These are phyloP conservation scores for Corylus heterophylla DNA, from an alignment of 306 rosid genomes.

Conservation along the genomic window DNA sequence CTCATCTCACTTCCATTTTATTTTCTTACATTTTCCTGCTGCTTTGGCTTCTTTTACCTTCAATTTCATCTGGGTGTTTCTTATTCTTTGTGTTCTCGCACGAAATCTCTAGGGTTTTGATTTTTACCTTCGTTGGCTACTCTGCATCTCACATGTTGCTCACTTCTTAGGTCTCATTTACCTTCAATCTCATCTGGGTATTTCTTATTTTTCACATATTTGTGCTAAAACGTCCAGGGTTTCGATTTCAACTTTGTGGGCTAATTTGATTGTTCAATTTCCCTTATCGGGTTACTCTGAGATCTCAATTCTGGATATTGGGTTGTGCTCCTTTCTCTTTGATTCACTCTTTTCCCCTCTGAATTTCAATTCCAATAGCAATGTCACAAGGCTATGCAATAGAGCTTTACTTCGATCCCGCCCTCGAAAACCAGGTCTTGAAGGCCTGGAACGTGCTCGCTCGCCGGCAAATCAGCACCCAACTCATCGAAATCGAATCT, in stretches of 20 bases:
- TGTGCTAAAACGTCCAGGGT: conserved; percentile 4
- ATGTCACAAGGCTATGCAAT: conserved; percentile 85
- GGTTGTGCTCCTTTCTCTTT: conserved; percentile 22
- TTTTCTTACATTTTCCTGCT: background rate
- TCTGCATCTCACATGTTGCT: conserved; percentile 1
- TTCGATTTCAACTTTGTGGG: conserved; percentile 9
- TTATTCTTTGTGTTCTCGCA: background rate
- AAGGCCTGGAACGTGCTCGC: conserved; percentile 97
- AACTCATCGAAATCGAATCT: conserved; percentile 80
- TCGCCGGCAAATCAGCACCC: conserved; percentile 84
- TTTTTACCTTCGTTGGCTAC: conserved; percentile 10
- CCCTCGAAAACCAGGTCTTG: conserved; percentile 86
- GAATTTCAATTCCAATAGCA: conserved; percentile 28
- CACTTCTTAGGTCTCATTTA: background rate
- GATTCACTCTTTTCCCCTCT: conserved; percentile 1
- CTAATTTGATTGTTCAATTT: conserved; percentile 3
- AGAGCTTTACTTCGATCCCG: conserved; percentile 94
- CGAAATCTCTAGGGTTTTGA: conserved; percentile 17
- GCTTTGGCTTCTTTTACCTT: conserved; percentile 1
- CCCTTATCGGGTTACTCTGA: conserved; percentile 17
- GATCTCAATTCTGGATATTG: conserved; percentile 39
- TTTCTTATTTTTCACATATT: background rate
- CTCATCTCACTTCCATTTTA: conserved; percentile 1
- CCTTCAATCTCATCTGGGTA: conserved; percentile 19
- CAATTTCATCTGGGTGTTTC: conserved; percentile 13